Percentiles rank a stretch among this genome's conserved stretches.
Conservation (phyloP, 176 grass and related monocot species). For the Canna indica region DNA sequence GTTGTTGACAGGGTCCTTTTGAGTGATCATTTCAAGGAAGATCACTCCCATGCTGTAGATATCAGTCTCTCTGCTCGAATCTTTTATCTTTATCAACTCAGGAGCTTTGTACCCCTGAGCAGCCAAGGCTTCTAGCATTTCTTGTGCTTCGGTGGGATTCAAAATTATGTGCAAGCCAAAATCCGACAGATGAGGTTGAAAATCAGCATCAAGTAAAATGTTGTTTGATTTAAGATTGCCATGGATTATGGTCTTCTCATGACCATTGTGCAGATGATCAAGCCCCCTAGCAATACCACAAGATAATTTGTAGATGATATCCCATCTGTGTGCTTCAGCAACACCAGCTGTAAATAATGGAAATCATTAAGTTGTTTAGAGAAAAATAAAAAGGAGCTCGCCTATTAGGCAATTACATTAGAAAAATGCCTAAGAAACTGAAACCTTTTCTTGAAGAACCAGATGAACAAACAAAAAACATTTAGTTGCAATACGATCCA, state of each 20-base stretch:
- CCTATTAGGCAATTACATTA: not conserved
- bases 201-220: conserved; percentile 77
- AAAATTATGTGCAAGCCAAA: conserved; percentile 74
- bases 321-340: conserved; percentile 74
- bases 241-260: conserved; percentile 58
- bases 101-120: conserved; percentile 73
- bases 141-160: conserved; percentile 42
- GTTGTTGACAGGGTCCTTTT: conserved; percentile 39
- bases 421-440: too few species aligned
- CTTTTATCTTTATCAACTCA: conserved; percentile 79
- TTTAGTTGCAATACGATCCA: too few species aligned
- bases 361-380: not conserved
- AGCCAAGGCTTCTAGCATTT: conserved; percentile 66
- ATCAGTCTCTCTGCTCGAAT: conserved; percentile 50
- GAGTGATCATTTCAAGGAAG: conserved; percentile 77
- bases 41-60: conserved; percentile 35
- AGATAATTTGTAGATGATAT: conserved; percentile 74
- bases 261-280: conserved; percentile 68
- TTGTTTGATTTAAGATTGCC: conserved; percentile 94
- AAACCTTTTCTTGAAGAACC: too few species aligned
- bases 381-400: not conserved
- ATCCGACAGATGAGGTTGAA: conserved; percentile 73
- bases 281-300: conserved; percentile 78
- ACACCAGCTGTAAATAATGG: conserved; percentile 51
- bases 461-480: too few species aligned